These are phyloP conservation scores for Psilocybe cyanescens DNA, from an alignment of 768 basidiomycete genomes.

Conservation along the genomic window DNA sequence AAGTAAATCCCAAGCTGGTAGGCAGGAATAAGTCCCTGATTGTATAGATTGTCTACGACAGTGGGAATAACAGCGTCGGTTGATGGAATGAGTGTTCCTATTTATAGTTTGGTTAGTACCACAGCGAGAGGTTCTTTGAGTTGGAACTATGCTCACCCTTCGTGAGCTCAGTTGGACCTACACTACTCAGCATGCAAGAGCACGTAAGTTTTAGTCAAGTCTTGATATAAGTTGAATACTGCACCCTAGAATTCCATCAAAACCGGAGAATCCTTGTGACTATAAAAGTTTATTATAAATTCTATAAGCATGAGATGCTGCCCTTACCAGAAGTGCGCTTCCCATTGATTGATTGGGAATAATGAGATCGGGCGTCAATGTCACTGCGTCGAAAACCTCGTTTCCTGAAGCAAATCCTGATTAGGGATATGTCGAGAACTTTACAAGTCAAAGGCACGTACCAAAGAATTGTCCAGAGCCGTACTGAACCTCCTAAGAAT, in stretches of 20 bases:
- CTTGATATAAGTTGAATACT: background rate
- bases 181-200: background rate
- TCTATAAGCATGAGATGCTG: background rate
- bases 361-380: slow-evolving; percentile 46
- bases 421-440: background rate
- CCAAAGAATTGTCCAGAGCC: slow-evolving; percentile 64
- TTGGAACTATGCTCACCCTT: background rate
- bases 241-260: slow-evolving; percentile 44
- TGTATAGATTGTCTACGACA: slow-evolving; percentile 57
- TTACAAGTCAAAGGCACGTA: slow-evolving; percentile 16
- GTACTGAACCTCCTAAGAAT: slow-evolving; percentile 50
- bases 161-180: slow-evolving; percentile 19
- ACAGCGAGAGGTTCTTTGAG: too few species aligned
- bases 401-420: slow-evolving; percentile 1
- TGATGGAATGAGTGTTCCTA: slow-evolving; percentile 19
- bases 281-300: background rate
- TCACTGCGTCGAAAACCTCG: slow-evolving; percentile 46
- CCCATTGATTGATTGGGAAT: slow-evolving; percentile 65
- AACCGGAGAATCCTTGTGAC: slow-evolving; percentile 43
- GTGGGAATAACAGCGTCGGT: slow-evolving; percentile 43
- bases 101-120: background rate
- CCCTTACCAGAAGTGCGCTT: slow-evolving; percentile 41
- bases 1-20: slow-evolving; percentile 54
- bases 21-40: slow-evolving; percentile 37
- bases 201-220: background rate